Base-by-base conservation (phyloP, 2,329 filamentous ascomycete species). In the Penicillium sp. region DNA sequence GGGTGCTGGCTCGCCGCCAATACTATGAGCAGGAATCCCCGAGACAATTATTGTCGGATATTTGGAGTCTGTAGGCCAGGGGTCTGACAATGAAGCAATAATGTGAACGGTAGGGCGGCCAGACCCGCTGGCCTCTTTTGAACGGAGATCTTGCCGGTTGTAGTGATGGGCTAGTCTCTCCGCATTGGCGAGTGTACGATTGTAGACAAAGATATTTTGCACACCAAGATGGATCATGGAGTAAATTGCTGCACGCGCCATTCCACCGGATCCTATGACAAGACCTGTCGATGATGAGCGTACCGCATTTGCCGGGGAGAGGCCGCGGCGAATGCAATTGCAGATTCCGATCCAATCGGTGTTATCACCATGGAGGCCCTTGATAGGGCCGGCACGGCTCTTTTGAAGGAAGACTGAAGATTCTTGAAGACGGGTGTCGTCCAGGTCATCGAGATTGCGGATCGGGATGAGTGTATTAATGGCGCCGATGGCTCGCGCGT, bases 261-360 rank as follows among this genome's bases (percentile, higher is more conserved):
- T 74, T 40, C 74, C 74, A 29, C 86, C 85, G 1, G 85, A 85
- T 29, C 86, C 86, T 31, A 88, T 81, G 22, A 88, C 79, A 14
- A 88, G 75, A 0, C 81, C 85, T 2, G 78, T 82, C 2, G 79
- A 81, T 10, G 73, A 78, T 0, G 82, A 77, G 3, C 84, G 79
- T 0, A 88, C 81, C 2, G 83, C 84, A 59, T 88, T 88, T 4
- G 88, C 86, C 0, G 89, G 89, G 0, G 89, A 91, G 2, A 92
- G 77, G 2, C 88, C 88, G 32, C 88, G 81, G 6, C 86, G 82
- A 40, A 92, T 83, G 66, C 88, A 91, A 3, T 87, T 88, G 51
- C 87, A 79, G 40, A 92, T 89, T 5, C 89, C 89, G 34, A 91
- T 88, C 86, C 89, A 92, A 69, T 92, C 89, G 0, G 89, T 92